Evolutionary conservation across 805 yeast species (phyloP).

Genomic region (Wickerhamiella parazyma): DNA sequence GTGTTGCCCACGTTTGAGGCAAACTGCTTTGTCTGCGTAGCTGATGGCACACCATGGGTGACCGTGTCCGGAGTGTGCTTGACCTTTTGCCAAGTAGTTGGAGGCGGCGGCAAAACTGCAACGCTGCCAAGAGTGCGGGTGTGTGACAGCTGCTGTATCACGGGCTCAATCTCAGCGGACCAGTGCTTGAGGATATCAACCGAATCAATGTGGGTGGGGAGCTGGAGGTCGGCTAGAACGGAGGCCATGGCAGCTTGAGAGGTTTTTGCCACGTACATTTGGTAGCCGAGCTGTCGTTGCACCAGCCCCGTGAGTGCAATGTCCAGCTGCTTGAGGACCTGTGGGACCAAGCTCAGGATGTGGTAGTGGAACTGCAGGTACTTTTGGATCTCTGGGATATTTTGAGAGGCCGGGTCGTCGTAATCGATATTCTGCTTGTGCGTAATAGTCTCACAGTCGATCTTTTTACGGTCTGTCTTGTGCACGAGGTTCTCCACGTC

Average conservation of each 20-base stretch:
- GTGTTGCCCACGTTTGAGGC: constrained; percentile 1
- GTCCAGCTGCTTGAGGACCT: constrained; percentile 3
- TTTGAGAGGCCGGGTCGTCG: neutral
- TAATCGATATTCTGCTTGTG: neutral
- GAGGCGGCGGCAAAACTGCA: constrained; percentile 4
- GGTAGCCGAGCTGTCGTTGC: neutral
- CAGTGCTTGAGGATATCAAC: constrained; percentile 3
- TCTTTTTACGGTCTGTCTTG: constrained; percentile 6
- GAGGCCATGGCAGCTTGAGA: neutral
- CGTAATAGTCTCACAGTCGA: constrained; percentile 1
- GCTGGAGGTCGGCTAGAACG: neutral
- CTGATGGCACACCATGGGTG: neutral
- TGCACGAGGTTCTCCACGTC: constrained; percentile 1
- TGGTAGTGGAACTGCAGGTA: constrained; percentile 6
- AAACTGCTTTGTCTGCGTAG: constrained; percentile 2
- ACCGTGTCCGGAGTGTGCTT: constrained; percentile 2
- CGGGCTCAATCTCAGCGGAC: constrained; percentile 6
- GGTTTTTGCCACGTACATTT: neutral
- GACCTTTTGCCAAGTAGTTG: constrained; percentile 1
- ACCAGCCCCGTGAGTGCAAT: neutral
- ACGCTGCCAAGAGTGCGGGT: constrained; percentile 1
- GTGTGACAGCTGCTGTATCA: neutral
- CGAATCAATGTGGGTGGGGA: neutral
- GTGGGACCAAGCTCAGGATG: constrained; percentile 2
- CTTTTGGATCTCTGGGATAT: constrained; percentile 2